phyloP scores from a whole-genome alignment of 1,284 basidiomycete genomes.

The Malassezia arunalokei region DNA sequence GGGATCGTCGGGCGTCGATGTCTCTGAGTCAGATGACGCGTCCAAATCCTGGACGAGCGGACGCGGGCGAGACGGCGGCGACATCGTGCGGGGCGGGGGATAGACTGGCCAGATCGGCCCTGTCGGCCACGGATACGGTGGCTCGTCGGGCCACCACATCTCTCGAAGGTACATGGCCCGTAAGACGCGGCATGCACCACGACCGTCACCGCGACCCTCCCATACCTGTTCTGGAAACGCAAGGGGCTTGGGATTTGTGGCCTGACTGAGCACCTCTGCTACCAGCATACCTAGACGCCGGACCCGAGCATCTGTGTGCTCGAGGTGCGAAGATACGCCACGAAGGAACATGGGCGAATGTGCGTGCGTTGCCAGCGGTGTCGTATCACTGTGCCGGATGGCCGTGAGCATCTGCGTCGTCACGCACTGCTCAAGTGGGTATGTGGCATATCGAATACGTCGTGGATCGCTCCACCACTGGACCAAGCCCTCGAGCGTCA shows the following conservation, averaged over 20 bases:
- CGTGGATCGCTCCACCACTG: constrained; percentile 1
- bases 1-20: neutral
- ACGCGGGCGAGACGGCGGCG: neutral
- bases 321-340: constrained; percentile 60
- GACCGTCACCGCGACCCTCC: constrained; percentile 65
- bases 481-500: neutral
- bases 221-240: constrained; percentile 62
- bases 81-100: neutral
- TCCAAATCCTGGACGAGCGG: neutral
- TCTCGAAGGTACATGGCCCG: constrained; percentile 16
- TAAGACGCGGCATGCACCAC: constrained; percentile 37
- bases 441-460: neutral
- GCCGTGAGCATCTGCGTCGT: constrained; percentile 1
- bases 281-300: constrained; percentile 85
- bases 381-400: neutral
- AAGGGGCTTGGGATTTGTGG: constrained; percentile 52
- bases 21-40: neutral
- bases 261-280: constrained; percentile 54
- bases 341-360: constrained; percentile 58
- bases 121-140: neutral
- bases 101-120: no score
- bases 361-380: constrained; percentile 5
- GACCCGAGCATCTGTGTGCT: constrained; percentile 54
- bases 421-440: neutral
- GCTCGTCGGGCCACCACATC: neutral